Evolutionary conservation across 140 eudicot genomes (phyloP).

Genomic region (Erigeron philadelphicus): DNA sequence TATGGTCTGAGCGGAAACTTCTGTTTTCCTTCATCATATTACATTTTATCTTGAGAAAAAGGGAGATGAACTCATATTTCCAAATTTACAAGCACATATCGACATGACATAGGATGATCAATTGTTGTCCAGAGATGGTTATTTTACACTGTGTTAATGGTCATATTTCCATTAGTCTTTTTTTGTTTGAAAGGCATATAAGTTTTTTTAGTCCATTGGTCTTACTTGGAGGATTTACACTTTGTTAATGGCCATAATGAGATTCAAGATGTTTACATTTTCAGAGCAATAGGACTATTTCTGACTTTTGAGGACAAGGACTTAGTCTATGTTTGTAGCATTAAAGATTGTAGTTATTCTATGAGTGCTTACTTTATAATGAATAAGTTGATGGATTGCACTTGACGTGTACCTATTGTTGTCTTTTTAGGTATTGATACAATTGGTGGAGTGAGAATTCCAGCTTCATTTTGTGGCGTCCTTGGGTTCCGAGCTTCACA

Average conservation of each 20-base stretch:
- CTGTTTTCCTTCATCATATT: no score
- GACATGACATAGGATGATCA: no score
- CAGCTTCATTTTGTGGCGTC: conserved; percentile 88
- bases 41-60: not conserved
- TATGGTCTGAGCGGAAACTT: no score
- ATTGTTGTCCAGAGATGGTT: not conserved
- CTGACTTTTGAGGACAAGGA: conserved; percentile 3
- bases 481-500: conserved; percentile 94
- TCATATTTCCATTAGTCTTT: no score
- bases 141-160: not conserved
- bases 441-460: conserved; percentile 67
- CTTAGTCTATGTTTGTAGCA: not conserved
- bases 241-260: not conserved
- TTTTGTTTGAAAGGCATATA: no score
- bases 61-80: not conserved
- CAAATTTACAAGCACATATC: not conserved
- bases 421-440: conserved; percentile 65
- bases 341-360: not conserved
- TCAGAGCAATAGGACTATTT: not conserved
- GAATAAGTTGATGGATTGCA: not conserved
- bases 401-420: conserved; percentile 7
- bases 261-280: not conserved
- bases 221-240: not conserved
- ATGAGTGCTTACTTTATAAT: not conserved
- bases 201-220: no score